These are phyloP conservation scores for Drechslerella dactyloides DNA, from an alignment of 2,329 filamentous ascomycete species.

Conservation along the genomic window DNA sequence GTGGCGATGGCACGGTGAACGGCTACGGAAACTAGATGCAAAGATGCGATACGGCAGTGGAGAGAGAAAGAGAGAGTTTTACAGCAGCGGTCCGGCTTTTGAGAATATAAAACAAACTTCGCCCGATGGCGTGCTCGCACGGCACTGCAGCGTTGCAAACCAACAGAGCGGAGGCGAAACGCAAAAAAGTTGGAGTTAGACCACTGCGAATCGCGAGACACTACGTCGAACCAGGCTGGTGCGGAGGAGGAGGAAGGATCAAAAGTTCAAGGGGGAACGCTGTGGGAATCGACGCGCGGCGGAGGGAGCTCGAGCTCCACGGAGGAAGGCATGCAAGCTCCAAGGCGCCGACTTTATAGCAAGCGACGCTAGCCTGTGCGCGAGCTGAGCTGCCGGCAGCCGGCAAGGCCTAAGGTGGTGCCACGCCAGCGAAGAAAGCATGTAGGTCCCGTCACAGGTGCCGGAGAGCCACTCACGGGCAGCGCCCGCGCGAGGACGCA, in stretches of 20 bases:
- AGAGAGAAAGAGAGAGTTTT: not conserved
- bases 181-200: no score
- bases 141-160: not conserved
- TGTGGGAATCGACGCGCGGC: no score
- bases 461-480: no score
- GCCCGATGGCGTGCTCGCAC: not conserved
- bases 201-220: no score
- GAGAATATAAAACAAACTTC: not conserved
- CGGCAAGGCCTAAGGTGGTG: not conserved
- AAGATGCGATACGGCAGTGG: not conserved
- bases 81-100: not conserved
- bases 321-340: no score
- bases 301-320: no score
- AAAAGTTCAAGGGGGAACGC: no score
- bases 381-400: no score
- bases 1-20: not conserved
- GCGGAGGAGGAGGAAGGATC: not conserved
- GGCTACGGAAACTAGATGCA: conserved; percentile 2
- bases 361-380: no score
- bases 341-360: no score
- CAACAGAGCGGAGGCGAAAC: not conserved
- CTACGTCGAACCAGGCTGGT: not conserved
- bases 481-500: no score
- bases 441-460: no score
- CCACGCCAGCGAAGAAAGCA: not conserved